Evolutionary conservation across 148 eudicot genomes (phyloP).

Genomic region (Arbutus unedo): DNA sequence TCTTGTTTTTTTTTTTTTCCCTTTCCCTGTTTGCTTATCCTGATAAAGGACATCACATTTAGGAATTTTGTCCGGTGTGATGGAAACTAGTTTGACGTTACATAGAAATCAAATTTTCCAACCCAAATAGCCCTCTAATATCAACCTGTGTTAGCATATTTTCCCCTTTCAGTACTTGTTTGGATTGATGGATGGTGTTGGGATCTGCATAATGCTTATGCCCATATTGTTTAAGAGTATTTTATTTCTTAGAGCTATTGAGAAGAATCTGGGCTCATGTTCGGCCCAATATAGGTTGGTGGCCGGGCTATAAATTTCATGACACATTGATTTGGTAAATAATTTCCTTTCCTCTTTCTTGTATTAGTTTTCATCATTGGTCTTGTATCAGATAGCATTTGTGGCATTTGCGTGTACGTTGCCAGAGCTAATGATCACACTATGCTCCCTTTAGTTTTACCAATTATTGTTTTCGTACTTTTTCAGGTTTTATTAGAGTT

Average conservation of each 20-base stretch:
- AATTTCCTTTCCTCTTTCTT: background rate
- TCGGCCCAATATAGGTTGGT: no score
- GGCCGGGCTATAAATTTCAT: no score
- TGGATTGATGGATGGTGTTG: background rate
- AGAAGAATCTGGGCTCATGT: no score
- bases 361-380: background rate
- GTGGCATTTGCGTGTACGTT: background rate
- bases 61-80: background rate
- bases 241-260: no score
- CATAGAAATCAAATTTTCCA: background rate
- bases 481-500: background rate
- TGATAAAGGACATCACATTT: no score
- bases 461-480: background rate
- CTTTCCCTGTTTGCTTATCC: background rate
- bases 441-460: background rate
- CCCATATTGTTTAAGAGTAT: background rate
- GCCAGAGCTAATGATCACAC: background rate
- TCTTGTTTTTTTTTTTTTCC: background rate
- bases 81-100: background rate
- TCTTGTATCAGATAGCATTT: background rate
- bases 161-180: background rate
- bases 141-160: background rate
- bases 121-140: background rate
- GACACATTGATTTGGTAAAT: background rate
- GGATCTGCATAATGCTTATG: background rate